Conservation (phyloP, 2,329 filamentous ascomycete species). For the Raffaelea deltoideospora region DNA sequence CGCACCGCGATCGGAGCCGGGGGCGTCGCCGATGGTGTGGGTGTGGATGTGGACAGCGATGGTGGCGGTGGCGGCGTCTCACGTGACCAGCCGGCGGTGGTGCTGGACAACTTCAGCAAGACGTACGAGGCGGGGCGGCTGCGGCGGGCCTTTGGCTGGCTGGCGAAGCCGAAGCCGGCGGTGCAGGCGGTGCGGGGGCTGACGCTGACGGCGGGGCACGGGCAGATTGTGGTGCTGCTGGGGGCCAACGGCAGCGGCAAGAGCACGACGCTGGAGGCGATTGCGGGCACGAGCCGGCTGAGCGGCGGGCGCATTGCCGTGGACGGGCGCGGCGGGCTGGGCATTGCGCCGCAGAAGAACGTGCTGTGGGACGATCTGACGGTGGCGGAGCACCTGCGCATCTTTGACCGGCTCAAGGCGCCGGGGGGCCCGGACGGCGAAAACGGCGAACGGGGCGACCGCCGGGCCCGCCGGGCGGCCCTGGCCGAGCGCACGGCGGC, state of each 20-base stretch:
- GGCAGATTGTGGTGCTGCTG: constrained; percentile 73
- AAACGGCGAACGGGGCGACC: too few relatives aligned
- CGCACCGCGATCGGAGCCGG: constrained; percentile 31
- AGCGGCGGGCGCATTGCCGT: constrained; percentile 65
- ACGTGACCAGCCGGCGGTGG: constrained; percentile 43
- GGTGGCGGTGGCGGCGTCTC: too few relatives aligned
- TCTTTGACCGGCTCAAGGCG: constrained; percentile 74
- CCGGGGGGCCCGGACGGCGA: too few relatives aligned
- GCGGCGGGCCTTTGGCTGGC: constrained; percentile 32
- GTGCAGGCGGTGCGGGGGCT: constrained; percentile 69
- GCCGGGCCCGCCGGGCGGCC: constrained; percentile 35
- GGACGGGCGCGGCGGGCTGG: constrained; percentile 63
- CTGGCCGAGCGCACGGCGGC: constrained; percentile 42
- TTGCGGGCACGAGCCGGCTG: constrained; percentile 66
- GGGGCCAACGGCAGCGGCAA: constrained; percentile 88
- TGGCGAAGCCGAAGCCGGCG: constrained; percentile 37
- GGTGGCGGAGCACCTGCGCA: constrained; percentile 67
- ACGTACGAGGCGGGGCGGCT: constrained; percentile 55
- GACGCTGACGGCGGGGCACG: constrained; percentile 54
- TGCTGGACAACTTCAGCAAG: constrained; percentile 61
- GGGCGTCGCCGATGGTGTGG: constrained; percentile 12
- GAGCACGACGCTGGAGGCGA: constrained; percentile 75
- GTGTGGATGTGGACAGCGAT: too few relatives aligned
- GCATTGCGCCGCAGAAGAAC: constrained; percentile 85
- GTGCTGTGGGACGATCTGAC: constrained; percentile 85